A percentile compares a stretch with the other conserved stretches of the same genome.
These are phyloP conservation scores for Pyrus hybrid DNA, from an alignment of 331 rosid species.

Conservation along the genomic window DNA sequence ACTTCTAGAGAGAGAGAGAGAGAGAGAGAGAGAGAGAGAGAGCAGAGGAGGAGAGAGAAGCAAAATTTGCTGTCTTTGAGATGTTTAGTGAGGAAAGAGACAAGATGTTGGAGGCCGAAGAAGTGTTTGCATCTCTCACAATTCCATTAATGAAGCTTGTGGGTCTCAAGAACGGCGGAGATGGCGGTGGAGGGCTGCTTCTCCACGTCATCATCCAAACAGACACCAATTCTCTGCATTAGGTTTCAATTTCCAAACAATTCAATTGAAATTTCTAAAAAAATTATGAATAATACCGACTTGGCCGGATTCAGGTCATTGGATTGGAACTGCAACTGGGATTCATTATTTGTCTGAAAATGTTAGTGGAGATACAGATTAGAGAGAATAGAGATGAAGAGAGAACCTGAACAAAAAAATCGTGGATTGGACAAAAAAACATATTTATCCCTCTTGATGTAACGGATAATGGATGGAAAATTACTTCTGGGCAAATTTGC, in stretches of 20 bases:
- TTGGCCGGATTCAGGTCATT: not conserved
- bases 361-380: no score
- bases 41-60: not conserved
- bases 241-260: not conserved
- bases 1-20: not conserved
- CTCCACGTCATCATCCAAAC: not conserved
- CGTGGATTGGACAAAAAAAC: no score
- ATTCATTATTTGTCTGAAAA: no score
- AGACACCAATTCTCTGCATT: not conserved
- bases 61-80: not conserved
- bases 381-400: no score
- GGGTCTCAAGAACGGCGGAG: constrained; percentile 2
- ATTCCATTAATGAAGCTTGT: constrained; percentile 9
- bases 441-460: no score
- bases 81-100: no score
- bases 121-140: not conserved
- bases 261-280: not conserved
- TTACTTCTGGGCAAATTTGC: no score
- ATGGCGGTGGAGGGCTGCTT: constrained; percentile 3
- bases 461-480: no score
- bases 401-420: no score
- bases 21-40: no score
- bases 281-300: not conserved
- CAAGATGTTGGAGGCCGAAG: not conserved
- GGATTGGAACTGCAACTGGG: not conserved